A percentile compares a stretch with the other conserved stretches of the same genome.
Conservation (phyloP, 495 filamentous ascomycete genomes). For the Thozetella sp. region DNA sequence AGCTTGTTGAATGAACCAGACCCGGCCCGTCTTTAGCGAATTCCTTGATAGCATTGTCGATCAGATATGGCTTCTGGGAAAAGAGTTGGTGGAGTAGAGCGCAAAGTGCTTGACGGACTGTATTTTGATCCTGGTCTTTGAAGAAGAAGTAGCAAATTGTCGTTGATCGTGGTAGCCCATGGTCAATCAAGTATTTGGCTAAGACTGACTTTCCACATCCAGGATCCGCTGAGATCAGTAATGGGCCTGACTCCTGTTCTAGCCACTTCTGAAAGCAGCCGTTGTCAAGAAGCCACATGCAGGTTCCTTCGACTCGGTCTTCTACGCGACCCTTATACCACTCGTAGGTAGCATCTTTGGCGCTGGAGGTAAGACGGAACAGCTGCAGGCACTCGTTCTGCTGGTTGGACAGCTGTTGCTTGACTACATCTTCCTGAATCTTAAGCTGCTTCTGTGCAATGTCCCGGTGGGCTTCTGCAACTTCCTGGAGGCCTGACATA, state of each 20-base stretch:
- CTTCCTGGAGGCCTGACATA: background rate
- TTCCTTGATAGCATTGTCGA: conserved; percentile 4
- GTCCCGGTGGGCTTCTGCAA: background rate
- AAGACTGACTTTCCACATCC: conserved; percentile 53
- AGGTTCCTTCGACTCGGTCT: conserved; percentile 12
- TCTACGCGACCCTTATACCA: conserved; percentile 36
- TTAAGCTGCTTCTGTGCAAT: background rate
- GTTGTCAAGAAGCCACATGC: conserved; percentile 32
- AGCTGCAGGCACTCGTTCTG: conserved; percentile 29
- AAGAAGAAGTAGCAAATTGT: conserved; percentile 34
- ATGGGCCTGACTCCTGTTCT: conserved; percentile 4
- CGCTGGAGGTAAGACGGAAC: conserved; percentile 21
- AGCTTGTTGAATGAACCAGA: conserved; percentile 13
- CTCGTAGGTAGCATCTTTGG: conserved; percentile 38
- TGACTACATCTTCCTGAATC: background rate
- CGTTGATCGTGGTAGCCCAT: conserved; percentile 6
- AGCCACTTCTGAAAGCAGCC: conserved; percentile 3
- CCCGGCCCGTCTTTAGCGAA: background rate
- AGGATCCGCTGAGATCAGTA: conserved; percentile 44
- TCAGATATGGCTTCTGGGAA: conserved; percentile 10
- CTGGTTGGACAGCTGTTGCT: background rate
- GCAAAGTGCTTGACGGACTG: conserved; percentile 25
- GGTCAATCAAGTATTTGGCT: conserved; percentile 35
- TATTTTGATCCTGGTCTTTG: no score
- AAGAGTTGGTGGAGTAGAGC: conserved; percentile 31